These are phyloP conservation scores for Claviceps pazoutovae DNA, from an alignment of 2,329 filamentous ascomycete species.

Conservation along the genomic window DNA sequence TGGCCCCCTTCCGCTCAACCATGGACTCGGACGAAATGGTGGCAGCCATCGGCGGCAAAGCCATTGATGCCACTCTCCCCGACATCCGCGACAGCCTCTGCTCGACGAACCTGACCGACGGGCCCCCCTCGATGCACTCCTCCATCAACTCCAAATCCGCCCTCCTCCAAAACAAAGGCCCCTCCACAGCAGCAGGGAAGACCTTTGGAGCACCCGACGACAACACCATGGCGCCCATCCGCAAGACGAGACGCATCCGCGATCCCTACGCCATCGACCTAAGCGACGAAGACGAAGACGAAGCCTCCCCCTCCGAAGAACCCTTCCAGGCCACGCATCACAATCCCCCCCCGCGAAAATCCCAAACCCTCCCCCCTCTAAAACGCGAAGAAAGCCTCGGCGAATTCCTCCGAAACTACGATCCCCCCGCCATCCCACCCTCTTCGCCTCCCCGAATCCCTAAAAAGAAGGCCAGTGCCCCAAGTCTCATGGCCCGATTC, in stretches of 20 bases:
- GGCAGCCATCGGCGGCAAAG: slow-evolving; percentile 37
- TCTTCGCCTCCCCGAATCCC: slow-evolving; percentile 22
- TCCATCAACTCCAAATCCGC: slow-evolving; percentile 64
- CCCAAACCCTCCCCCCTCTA: slow-evolving; percentile 21
- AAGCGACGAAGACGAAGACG: slow-evolving; percentile 46
- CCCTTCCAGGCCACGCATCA: too few relatives aligned
- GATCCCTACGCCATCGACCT: slow-evolving; percentile 92
- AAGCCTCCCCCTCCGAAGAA: slow-evolving; percentile 15
- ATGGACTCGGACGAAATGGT: slow-evolving; percentile 73
- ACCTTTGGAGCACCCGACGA: slow-evolving; percentile 37
- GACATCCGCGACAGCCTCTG: slow-evolving; percentile 42
- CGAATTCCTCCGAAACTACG: slow-evolving; percentile 58
- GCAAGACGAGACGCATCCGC: slow-evolving; percentile 63
- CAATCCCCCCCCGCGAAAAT: too few relatives aligned
- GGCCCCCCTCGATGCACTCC: slow-evolving; percentile 41
- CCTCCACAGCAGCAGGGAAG: slow-evolving; percentile 16
- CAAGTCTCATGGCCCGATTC: slow-evolving; percentile 48
- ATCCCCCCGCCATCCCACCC: slow-evolving; percentile 44
- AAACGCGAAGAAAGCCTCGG: slow-evolving; percentile 54
- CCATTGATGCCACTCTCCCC: slow-evolving; percentile 42
- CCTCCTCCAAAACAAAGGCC: slow-evolving; percentile 35
- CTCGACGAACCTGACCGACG: slow-evolving; percentile 43
- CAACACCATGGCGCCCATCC: slow-evolving; percentile 48
- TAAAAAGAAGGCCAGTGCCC: slow-evolving; percentile 51
- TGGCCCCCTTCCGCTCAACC: slow-evolving; percentile 72